Conservation (phyloP, 2,329 filamentous ascomycete species). For the Colletotrichum eremochloae region DNA sequence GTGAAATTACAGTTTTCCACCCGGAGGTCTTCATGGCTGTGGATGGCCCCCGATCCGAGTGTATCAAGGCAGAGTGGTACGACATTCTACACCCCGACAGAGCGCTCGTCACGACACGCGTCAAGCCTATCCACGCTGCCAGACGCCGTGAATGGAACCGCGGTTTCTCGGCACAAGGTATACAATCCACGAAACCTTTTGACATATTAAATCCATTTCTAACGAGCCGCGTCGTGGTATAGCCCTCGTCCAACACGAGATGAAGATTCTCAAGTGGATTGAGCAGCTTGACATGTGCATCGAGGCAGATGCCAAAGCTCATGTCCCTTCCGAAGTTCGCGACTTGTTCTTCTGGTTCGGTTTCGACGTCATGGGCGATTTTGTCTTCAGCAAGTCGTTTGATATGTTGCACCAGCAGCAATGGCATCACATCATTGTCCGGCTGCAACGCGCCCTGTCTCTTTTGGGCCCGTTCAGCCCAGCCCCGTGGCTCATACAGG, state of each 20-base stretch:
- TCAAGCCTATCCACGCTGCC: slow-evolving; percentile 44
- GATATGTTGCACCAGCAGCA: slow-evolving; percentile 48
- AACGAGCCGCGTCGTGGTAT: slow-evolving; percentile 12
- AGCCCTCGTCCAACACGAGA: slow-evolving; percentile 43
- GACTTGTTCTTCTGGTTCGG: slow-evolving; percentile 48
- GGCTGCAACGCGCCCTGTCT: slow-evolving; percentile 46
- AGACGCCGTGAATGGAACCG: slow-evolving; percentile 45
- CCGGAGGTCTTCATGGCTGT: slow-evolving; percentile 45
- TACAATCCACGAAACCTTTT: slow-evolving; percentile 17
- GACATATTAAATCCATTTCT: slow-evolving; percentile 19
- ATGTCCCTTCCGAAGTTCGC: slow-evolving; percentile 40
- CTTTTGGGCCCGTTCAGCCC: slow-evolving; percentile 50
- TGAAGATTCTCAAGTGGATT: slow-evolving; percentile 42
- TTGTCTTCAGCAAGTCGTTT: slow-evolving; percentile 53
- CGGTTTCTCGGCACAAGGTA: slow-evolving; percentile 44
- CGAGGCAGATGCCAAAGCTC: slow-evolving; percentile 39
- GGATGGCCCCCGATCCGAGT: slow-evolving; percentile 46
- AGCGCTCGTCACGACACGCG: slow-evolving; percentile 44
- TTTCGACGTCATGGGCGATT: slow-evolving; percentile 54
- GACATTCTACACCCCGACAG: slow-evolving; percentile 45
- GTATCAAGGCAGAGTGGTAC: slow-evolving; percentile 48
- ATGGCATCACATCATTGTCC: slow-evolving; percentile 48
- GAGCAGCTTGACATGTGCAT: slow-evolving; percentile 43
- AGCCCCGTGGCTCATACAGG: slow-evolving; percentile 46
- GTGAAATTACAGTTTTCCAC: slow-evolving; percentile 47